Evolutionary conservation across 352 stramenopile genomes (phyloP).

Genomic region (Globisporangium apiculatum): DNA sequence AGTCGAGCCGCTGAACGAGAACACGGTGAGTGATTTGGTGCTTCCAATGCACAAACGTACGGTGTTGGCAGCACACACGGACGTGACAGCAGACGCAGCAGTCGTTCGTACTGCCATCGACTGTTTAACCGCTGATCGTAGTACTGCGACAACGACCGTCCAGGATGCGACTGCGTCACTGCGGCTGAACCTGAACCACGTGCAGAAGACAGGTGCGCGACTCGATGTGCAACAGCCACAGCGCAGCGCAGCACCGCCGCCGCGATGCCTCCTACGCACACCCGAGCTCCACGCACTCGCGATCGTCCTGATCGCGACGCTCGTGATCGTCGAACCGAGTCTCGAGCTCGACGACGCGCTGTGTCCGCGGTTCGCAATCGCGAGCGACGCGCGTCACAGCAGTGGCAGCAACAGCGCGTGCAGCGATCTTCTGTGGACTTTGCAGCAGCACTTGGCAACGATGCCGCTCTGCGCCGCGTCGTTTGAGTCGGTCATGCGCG

Average conservation of each 20-base stretch:
- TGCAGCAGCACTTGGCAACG: constrained; percentile 32
- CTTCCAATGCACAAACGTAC: too few relatives aligned
- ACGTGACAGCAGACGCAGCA: too few relatives aligned
- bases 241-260: too few relatives aligned
- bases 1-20: too few relatives aligned
- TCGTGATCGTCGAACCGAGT: constrained; percentile 25
- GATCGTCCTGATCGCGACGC: constrained; percentile 22
- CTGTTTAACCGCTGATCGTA: too few relatives aligned
- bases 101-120: too few relatives aligned
- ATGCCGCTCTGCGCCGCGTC: constrained; percentile 14
- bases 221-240: not conserved
- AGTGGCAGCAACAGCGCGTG: too few relatives aligned
- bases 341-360: constrained; percentile 27
- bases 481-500: constrained; percentile 22
- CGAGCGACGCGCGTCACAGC: not conserved
- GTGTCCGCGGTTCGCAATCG: constrained; percentile 29
- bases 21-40: too few relatives aligned
- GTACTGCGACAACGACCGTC: too few relatives aligned
- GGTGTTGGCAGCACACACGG: too few relatives aligned
- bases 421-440: constrained; percentile 30
- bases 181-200: constrained; percentile 4
- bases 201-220: constrained; percentile 1
- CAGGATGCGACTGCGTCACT: not conserved
- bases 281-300: constrained; percentile 20
- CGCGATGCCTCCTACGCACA: constrained; percentile 5